A percentile compares a stretch with the other conserved stretches of the same genome.
Evolutionary conservation across 306 rosid genomes (phyloP).

Genomic region (Hylodesmum podocarpum): DNA sequence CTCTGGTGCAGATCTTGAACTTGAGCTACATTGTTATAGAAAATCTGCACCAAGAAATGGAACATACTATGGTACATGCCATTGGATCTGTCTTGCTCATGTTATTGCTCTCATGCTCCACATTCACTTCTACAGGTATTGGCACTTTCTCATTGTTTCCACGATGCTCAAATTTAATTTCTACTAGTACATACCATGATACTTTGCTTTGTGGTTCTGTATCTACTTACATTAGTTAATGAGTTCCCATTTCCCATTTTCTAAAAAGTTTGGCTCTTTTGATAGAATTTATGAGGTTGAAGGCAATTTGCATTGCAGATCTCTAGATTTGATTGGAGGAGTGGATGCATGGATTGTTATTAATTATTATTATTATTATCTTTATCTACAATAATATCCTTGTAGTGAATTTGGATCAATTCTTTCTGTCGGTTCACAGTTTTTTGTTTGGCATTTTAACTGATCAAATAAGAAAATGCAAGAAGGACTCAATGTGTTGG

Average conservation of each 20-base stretch:
- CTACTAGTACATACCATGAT: not conserved
- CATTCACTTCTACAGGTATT: constrained; percentile 77
- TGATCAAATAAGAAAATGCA: not conserved
- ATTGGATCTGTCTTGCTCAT: constrained; percentile 58
- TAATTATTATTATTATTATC: not conserved
- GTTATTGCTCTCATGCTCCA: constrained; percentile 51
- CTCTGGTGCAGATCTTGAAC: constrained; percentile 48
- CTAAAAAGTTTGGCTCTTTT: not conserved
- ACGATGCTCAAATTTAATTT: not conserved
- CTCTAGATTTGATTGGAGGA: constrained; percentile 12
- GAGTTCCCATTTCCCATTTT: not conserved
- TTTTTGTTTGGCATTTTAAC: not conserved
- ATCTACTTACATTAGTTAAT: not conserved
- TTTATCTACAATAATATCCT: not conserved
- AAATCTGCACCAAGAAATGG: constrained; percentile 54
- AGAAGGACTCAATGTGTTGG: not conserved
- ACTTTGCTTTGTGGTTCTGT: constrained; percentile 22
- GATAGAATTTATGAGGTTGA: not conserved
- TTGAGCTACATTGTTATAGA: constrained; percentile 17
- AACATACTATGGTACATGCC: constrained; percentile 31
- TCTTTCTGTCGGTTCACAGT: not conserved
- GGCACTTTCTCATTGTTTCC: not conserved
- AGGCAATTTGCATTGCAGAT: not conserved
- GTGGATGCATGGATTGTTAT: not conserved
- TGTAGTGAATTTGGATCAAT: not conserved